phyloP scores from a whole-genome alignment of 2,329 filamentous ascomycete species.

The Nemania bipapillata region DNA sequence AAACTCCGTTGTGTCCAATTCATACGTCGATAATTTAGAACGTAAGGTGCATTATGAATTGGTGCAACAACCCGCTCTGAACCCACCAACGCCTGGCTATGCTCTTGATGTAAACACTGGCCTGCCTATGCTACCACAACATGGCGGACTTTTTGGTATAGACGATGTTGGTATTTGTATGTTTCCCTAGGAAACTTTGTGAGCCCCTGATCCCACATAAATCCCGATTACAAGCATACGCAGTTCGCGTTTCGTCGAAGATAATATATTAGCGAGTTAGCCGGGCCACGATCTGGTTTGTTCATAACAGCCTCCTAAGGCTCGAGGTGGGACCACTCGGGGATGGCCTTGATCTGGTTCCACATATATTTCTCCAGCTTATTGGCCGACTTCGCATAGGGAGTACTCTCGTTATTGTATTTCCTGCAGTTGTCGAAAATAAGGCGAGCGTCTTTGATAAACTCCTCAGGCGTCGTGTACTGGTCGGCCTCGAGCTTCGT shows the following conservation, averaged over 20 bases:
- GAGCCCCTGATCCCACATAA: not conserved
- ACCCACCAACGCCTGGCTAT: slow-evolving; percentile 20
- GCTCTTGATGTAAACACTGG: not conserved
- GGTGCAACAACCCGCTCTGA: not conserved
- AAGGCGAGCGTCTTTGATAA: slow-evolving; percentile 85
- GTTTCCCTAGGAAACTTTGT: not conserved
- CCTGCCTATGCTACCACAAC: not conserved
- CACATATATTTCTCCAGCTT: slow-evolving; percentile 96
- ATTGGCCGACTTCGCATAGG: slow-evolving; percentile 94
- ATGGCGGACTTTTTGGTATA: not conserved
- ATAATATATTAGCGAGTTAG: no score
- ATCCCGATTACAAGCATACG: no score
- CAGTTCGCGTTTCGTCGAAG: not conserved
- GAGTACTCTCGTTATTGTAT: slow-evolving; percentile 95
- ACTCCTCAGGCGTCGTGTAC: slow-evolving; percentile 91
- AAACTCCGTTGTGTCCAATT: not conserved
- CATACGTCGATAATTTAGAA: not conserved
- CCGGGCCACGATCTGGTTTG: no score
- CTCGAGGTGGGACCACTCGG: slow-evolving; percentile 83
- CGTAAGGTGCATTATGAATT: not conserved
- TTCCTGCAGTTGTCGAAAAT: slow-evolving; percentile 94
- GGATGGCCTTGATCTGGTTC: slow-evolving; percentile 88
- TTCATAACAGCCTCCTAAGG: slow-evolving; percentile 49
- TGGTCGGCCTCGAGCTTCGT: slow-evolving; percentile 92
- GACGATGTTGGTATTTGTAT: not conserved